Base-by-base conservation (phyloP, 2,329 filamentous ascomycete species). In the Knufia petricola region DNA sequence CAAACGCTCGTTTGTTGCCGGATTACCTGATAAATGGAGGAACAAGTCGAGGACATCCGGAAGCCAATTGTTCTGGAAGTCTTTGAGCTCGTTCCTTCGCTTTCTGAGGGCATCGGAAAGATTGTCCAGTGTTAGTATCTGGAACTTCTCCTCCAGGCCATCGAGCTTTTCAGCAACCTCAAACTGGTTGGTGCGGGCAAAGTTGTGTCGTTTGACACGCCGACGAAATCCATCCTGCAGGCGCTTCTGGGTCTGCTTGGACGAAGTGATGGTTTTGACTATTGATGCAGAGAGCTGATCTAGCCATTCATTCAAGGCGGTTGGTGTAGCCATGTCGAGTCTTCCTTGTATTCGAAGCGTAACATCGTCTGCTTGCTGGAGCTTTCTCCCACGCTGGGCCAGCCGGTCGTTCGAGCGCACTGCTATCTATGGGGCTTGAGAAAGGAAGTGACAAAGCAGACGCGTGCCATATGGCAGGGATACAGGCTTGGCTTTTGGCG, bases 111-210 rank as follows among this genome's bases (percentile, higher is more conserved):
- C 81, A 61, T 89, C 81, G 10, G 87, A 87, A 21, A 95, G 69
- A 32, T 79, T 79, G 58, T 95, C 89, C 53, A 85, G 80, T 60
- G 85, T 82, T 41, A 87, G 75, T 47, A 96, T 75, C 26, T 81
- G 77, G 58, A 95, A 92, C 58, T 90, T 88, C 68, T 96, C 92
- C 56, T 89, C 82, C 2, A 95, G 71, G 1, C 85, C 85, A 42
- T 79, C 71, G 1, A 90, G 71, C 30, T 74, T 75, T 31, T 75
- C 74, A 32, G 76, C 69, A 17, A 89, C 77, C 38, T 85, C 80
- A 60, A 89, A 89, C 56, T 86, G 84, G 59, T 90, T 86, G 1
- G 82, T 86, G 31, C 83, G 77, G 28, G 77, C 69, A 61, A 77
- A 79, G 40, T 66, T 76, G 55, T 63, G 61, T 31, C 65, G 56